Evolutionary conservation across 257 asterid genomes (phyloP).

Genomic region (Solanum arcanum): DNA sequence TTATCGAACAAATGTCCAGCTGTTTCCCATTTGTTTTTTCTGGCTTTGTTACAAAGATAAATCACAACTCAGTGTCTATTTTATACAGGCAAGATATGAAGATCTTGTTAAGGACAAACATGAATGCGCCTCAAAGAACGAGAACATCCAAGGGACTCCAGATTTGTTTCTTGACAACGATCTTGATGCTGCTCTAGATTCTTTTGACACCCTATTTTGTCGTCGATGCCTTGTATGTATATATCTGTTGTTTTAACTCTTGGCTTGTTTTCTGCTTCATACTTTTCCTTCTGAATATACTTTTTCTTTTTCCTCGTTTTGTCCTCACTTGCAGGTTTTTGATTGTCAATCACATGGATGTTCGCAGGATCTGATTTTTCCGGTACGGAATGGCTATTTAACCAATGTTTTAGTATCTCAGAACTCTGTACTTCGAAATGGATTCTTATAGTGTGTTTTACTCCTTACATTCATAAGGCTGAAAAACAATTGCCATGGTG

Average conservation of each 20-base stretch:
- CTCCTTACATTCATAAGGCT: slow-evolving; percentile 15
- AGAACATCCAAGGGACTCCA: slow-evolving; percentile 36
- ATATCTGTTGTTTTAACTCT: background rate
- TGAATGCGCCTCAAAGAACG: slow-evolving; percentile 22
- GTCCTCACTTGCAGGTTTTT: slow-evolving; percentile 59
- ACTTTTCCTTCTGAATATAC: background rate
- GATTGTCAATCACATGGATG: slow-evolving; percentile 95
- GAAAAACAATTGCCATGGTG: slow-evolving; percentile 49
- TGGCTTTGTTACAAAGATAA: slow-evolving; percentile 51
- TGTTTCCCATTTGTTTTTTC: slow-evolving; percentile 43
- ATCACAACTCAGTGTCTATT: slow-evolving; percentile 56
- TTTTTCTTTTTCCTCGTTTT: slow-evolving; percentile 5
- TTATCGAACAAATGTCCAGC: slow-evolving; percentile 44
- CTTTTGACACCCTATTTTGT: slow-evolving; percentile 88
- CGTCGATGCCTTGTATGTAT: slow-evolving; percentile 87
- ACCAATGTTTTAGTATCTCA: background rate
- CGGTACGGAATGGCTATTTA: slow-evolving; percentile 27
- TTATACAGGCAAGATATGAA: slow-evolving; percentile 92
- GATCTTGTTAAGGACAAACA: slow-evolving; percentile 38
- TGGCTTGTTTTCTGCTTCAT: background rate
- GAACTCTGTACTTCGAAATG: background rate
- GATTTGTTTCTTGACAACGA: slow-evolving; percentile 67
- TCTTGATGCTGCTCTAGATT: slow-evolving; percentile 88
- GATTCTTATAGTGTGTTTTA: background rate
- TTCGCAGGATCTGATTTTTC: slow-evolving; percentile 74